These are phyloP conservation scores for Sporisorium scitamineum DNA, from an alignment of 1,284 basidiomycete species.

Conservation along the genomic window DNA sequence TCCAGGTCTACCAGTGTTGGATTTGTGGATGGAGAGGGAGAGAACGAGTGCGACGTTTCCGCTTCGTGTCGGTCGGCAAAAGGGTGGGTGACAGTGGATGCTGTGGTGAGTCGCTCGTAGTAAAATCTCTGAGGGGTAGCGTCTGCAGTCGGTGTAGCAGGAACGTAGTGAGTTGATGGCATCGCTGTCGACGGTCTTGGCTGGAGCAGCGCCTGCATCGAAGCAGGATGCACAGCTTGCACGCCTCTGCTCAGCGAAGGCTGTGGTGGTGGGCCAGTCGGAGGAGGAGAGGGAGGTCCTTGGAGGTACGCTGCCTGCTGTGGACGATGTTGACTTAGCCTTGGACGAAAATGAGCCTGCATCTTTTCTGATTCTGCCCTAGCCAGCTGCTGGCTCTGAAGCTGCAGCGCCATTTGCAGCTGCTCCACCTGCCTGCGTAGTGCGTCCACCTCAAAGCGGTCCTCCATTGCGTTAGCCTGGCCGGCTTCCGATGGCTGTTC, in stretches of 20 bases:
- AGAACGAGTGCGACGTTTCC: constrained; percentile 1
- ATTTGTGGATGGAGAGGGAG: constrained; percentile 14
- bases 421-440: constrained; percentile 43
- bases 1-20: constrained; percentile 12
- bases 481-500: background rate
- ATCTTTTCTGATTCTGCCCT: constrained; percentile 4
- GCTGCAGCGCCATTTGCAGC: constrained; percentile 42
- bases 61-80: constrained; percentile 3
- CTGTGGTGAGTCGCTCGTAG: background rate
- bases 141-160: no score
- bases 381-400: constrained; percentile 22
- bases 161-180: background rate
- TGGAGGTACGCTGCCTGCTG: background rate
- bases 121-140: background rate
- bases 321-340: background rate
- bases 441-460: constrained; percentile 36
- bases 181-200: background rate
- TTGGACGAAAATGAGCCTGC: background rate
- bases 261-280: background rate
- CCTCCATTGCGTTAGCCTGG: background rate
- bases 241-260: background rate
- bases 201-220: background rate
- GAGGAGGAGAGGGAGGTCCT: background rate
- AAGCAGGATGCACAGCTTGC: background rate
- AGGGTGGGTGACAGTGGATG: background rate